Base-by-base conservation (phyloP, 768 basidiomycete genomes). In the Paxillus rubicundulus region DNA sequence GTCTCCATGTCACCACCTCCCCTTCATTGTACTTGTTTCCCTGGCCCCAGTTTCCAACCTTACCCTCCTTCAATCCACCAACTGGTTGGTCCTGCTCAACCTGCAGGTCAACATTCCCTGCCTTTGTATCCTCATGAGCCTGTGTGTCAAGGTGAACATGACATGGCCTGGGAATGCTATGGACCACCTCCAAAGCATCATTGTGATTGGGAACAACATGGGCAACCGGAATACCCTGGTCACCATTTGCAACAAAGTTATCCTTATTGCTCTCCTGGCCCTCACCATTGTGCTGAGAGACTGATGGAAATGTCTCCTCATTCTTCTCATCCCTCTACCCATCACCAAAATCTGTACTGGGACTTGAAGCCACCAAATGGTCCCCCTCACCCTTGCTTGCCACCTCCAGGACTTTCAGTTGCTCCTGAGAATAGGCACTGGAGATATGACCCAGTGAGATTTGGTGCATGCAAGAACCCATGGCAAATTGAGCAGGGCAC, bases 271-370 rank as follows among this genome's bases (percentile, higher is more conserved):
- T 69, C 73, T 8, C 71, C 70, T 28, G 71, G 66, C 24, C 65
- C 70, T 30, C 72, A 70, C 40, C 74, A 70, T 49, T 74, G 69
- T 50, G 69, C 58, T 9, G 66, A 61, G 34, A 85, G 80, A 51
- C 84, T 86, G 27, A 76, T 81, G 47, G 80, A 83, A 41, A 76
- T 78, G 4, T 87, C 87, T 1, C 86, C 87, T 4, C 78, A 84
- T 18, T 76, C 77, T 1, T 68, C 71, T 4, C 79, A 78, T 43
- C 80, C 79, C 17, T 14, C 49, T 33, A 60, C 72, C 4, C 67
- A 59, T 3, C 62, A 65, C 24, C n/a, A 68, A 0, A 61, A 73
- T 14, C 63, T 77, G 9, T 81, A 82, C 60, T 87, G 85, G 86
- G 87, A 87, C 16, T 68, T 77, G 32, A 85, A 83, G 62, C 81